A percentile compares a stretch with the other conserved stretches of the same genome.
Evolutionary conservation across 1,284 basidiomycete genomes (phyloP).

Genomic region (Cronartium quercuum): DNA sequence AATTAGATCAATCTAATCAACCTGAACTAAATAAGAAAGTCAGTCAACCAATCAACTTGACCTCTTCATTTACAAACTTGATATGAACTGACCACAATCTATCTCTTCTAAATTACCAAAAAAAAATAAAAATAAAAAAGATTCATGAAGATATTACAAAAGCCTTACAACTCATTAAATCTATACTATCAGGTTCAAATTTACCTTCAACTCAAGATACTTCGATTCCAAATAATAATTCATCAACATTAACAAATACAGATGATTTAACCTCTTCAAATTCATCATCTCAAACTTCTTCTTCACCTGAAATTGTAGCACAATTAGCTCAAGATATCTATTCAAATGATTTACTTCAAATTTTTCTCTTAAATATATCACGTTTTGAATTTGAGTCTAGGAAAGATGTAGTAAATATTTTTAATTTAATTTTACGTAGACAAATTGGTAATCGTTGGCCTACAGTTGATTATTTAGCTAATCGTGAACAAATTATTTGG

Average conservation of each 20-base stretch:
- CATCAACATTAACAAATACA: background rate
- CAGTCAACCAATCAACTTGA: background rate
- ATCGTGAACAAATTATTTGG: conserved; percentile 81
- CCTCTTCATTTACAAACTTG: background rate
- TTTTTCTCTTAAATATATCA: conserved; percentile 71
- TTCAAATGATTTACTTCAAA: conserved; percentile 74
- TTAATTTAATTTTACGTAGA: conserved; percentile 86
- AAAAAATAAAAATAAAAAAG: background rate
- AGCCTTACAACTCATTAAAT: conserved; percentile 31
- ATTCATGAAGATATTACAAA: conserved; percentile 34
- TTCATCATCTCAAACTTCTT: conserved; percentile 10
- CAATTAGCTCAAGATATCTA: conserved; percentile 95
- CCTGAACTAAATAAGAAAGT: conserved; percentile 30
- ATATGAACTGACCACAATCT: background rate
- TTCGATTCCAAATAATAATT: conserved; percentile 4
- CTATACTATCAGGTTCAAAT: conserved; percentile 12
- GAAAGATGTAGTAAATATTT: conserved; percentile 95
- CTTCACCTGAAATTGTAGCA: conserved; percentile 62
- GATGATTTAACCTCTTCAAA: conserved; percentile 26
- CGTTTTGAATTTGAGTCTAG: conserved; percentile 85
- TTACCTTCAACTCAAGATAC: conserved; percentile 22
- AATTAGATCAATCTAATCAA: conserved; percentile 17
- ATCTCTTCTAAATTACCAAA: background rate
- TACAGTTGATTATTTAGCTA: conserved; percentile 85
- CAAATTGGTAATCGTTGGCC: conserved; percentile 89